Evolutionary conservation across 1,284 basidiomycete species (phyloP).

Genomic region (Cutaneotrichosporon cutaneum): DNA sequence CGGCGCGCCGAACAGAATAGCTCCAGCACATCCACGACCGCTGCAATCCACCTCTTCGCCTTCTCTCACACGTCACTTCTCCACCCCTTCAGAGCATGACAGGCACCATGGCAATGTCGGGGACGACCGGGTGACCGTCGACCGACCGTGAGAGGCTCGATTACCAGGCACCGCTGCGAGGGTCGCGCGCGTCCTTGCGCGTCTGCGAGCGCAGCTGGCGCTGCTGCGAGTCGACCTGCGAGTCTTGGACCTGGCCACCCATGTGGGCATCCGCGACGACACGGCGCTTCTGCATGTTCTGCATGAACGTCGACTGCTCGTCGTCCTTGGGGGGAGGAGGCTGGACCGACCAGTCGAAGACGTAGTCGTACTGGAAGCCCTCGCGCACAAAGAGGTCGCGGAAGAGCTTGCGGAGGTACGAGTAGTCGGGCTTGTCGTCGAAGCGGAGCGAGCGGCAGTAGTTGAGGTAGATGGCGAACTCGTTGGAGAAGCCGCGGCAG

Average conservation of each 20-base stretch:
- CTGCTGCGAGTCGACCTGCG: slow-evolving; percentile 39
- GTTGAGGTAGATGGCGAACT: slow-evolving; percentile 96
- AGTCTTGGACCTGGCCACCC: slow-evolving; percentile 15
- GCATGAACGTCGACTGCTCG: neutral
- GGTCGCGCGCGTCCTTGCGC: slow-evolving; percentile 37
- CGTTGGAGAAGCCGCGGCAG: slow-evolving; percentile 95
- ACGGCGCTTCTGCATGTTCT: slow-evolving; percentile 24
- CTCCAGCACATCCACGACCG: slow-evolving; percentile 29
- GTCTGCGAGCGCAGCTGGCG: slow-evolving; percentile 49
- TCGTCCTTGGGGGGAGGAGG: slow-evolving; percentile 27
- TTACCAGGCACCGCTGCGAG: slow-evolving; percentile 30
- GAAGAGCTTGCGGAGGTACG: slow-evolving; percentile 96
- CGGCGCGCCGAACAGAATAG: slow-evolving; percentile 24
- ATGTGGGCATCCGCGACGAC: slow-evolving; percentile 19
- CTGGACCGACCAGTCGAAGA: slow-evolving; percentile 97
- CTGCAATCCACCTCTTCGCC: slow-evolving; percentile 25
- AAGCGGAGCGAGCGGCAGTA: slow-evolving; percentile 95
- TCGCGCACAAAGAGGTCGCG: slow-evolving; percentile 94
- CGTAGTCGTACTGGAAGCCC: slow-evolving; percentile 96
- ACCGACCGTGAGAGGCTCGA: neutral
- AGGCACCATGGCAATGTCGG: neutral
- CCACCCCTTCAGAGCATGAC: slow-evolving; percentile 1
- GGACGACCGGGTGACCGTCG: neutral
- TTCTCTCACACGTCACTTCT: slow-evolving; percentile 13
- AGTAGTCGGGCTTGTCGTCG: slow-evolving; percentile 98